Percentiles rank a stretch among this genome's conserved stretches.
Evolutionary conservation across 2,329 filamentous ascomycete genomes (phyloP).

Genomic region (Microsporum audouinii): DNA sequence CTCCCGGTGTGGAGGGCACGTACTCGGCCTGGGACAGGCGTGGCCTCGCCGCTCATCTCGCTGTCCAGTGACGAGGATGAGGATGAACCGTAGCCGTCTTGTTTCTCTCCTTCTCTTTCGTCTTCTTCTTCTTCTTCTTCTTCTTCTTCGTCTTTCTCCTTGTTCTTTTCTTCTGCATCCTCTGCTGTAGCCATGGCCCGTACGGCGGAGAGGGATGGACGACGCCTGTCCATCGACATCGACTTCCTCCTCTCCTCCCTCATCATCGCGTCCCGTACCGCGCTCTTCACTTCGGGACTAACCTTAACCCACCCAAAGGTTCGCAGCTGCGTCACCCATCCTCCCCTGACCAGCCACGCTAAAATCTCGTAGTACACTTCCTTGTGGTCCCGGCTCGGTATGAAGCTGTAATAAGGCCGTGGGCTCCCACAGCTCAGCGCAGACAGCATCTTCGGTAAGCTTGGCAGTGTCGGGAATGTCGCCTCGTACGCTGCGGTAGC

Average conservation of each 20-base stretch:
- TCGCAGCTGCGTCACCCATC: constrained; percentile 87
- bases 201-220: neutral
- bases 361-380: constrained; percentile 81
- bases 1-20: constrained; percentile 9
- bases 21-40: constrained; percentile 24
- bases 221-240: constrained; percentile 10
- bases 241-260: constrained; percentile 51
- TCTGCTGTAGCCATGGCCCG: neutral
- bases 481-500: constrained; percentile 63
- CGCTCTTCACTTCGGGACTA: constrained; percentile 67
- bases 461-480: constrained; percentile 71
- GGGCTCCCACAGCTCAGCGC: constrained; percentile 62
- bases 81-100: constrained; percentile 22
- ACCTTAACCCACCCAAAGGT: constrained; percentile 85
- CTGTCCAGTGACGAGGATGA: constrained; percentile 30
- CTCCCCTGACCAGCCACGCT: constrained; percentile 82
- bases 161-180: neutral
- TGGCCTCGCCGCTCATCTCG: constrained; percentile 29
- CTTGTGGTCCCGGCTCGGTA: constrained; percentile 78
- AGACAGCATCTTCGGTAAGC: constrained; percentile 76
- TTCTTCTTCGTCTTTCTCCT: constrained; percentile 5
- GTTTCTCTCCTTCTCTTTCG: constrained; percentile 14
- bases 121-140: constrained; percentile 12
- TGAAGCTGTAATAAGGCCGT: constrained; percentile 69
- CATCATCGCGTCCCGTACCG: constrained; percentile 61